Evolutionary conservation across 2,329 filamentous ascomycete species (phyloP).

Genomic region (Colletotrichum sp.): DNA sequence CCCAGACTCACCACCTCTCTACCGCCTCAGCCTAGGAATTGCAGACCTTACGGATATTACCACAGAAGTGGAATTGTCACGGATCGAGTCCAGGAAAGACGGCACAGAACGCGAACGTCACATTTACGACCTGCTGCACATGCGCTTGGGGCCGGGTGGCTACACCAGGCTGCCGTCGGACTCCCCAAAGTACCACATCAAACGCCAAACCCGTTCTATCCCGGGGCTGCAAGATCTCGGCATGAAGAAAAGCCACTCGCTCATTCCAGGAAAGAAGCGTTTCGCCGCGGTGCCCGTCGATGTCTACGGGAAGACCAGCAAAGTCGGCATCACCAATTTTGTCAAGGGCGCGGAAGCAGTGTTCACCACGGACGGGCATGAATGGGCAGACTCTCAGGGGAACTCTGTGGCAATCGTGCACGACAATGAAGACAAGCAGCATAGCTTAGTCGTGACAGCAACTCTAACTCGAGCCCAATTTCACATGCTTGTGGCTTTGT

Average conservation of each 20-base stretch:
- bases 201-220: background rate
- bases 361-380: background rate
- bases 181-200: background rate
- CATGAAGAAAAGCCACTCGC: background rate
- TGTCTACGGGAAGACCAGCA: background rate
- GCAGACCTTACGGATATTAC: background rate
- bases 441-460: background rate
- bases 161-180: background rate
- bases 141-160: background rate
- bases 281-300: background rate
- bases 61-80: background rate
- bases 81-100: background rate
- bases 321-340: background rate
- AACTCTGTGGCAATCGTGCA: background rate
- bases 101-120: background rate
- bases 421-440: background rate
- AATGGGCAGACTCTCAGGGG: background rate
- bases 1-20: background rate
- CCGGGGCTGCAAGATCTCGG: background rate
- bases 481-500: background rate
- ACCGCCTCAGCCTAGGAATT: background rate
- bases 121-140: background rate
- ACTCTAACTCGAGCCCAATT: background rate
- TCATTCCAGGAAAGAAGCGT: background rate
- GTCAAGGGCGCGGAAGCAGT: background rate